Evolutionary conservation across 2,329 filamentous ascomycete genomes (phyloP), one percentile per base, ranked within the genome.

Genomic region (Fusarium sulawesiense): DNA sequence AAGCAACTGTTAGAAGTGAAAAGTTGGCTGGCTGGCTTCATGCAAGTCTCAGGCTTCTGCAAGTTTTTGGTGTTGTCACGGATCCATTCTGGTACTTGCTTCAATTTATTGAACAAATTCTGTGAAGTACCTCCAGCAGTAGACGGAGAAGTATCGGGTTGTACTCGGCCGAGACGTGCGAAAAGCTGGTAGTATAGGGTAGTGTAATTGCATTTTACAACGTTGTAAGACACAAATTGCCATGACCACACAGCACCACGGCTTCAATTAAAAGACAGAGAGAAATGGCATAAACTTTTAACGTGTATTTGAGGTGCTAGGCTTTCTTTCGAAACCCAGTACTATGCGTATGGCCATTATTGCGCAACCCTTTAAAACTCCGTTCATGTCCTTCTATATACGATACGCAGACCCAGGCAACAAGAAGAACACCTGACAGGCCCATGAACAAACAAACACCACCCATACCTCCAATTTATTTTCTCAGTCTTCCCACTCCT

Each of bases 401-500:
- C 50, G 59, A 59, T 13, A 37, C 16, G 40, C 40, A 56, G 56
- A 57, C 62, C 59, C 56, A 60, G 32, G 48, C 13, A 23, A 23
- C 27, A 30, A 51, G 46, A 29, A 50, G 45, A 69, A 48, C 40
- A 55, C 41, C 48, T 10, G 30, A 44, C 56, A 47, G 46, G 4
- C 12, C 48, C 21, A 42, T 41, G 41, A 42, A 21, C 34, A 51
- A 67, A 45, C 54, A 59, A 64, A 34, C 16, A 48, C 42, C 56
- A 55, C 34, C 21, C 44, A 57, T 46, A 18, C 11, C 23, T 41
- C 45, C 46, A 5, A 9, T 20, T 34, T 51, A 27, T 30, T 20
- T 27, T 23, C 30, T 65, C 25, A 90, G 69, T 97, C 94, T 74
- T 98, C 94, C 95, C 95, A 98, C 78, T 98, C 94, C 79, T 98